Evolutionary conservation across 768 basidiomycete species (phyloP), one percentile per base, ranked within the genome.

Genomic region (Trametes gibbosa): DNA sequence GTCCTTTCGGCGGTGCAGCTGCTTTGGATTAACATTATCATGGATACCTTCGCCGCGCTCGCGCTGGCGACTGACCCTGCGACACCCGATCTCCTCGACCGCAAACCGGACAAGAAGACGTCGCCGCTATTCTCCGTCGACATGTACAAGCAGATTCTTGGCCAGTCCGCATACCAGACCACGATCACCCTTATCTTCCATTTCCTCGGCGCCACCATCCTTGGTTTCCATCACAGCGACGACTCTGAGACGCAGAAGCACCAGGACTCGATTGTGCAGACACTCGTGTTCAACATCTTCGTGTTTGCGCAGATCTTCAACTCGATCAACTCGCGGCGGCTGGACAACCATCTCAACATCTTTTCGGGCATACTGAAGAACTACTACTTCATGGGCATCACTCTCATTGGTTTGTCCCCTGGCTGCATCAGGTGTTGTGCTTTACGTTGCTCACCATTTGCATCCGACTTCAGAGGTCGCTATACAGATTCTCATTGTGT

Each of bases 221-320:
- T 98, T 40, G 84, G 84, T 1, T 76, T 84, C 32, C 73, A 76
- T 27, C 58, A 77, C 47, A 68, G 67, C 32, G 58, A 60, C 23
- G 66, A 76, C 45, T 65, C 68, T 2, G 49, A 66, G 2, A 57
- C 59, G 5, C 73, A 76, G 37, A 65, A 70, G 13, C 59, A 79
- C 5, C 72, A 79, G 46, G 68, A 82, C 21, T 65, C 74, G 5
- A 72, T 86, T 37, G 79, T 95, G 23, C 85, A 87, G 67, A 95
- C 96, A 0, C 77, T 98, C 17, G 92, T 98, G 32, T 99, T 99
- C 84, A 99, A 98, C 68, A 83, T 87, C n/a, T 99, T 98, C 68
- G 96, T 98, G 49, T 98, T 98, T 70, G 91, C 92, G 27, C 97
- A 98, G 73, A 95, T 99, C 65, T 95, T 90, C 81, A 97, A 95